phyloP scores from a whole-genome alignment of 2,329 filamentous ascomycete genomes.

The Colletotrichum abscissum region DNA sequence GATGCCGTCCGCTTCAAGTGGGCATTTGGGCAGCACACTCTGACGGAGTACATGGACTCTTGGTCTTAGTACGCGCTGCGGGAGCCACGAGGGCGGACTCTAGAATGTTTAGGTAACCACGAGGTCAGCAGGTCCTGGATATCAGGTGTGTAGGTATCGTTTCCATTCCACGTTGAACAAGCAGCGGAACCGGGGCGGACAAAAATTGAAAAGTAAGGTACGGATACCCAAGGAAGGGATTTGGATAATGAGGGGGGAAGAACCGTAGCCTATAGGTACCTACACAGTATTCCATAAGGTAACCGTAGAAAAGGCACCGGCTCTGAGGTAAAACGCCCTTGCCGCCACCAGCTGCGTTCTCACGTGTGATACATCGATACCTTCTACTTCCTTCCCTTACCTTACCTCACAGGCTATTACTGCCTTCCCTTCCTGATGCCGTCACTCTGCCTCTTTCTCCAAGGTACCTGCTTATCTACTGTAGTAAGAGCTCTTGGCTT shows the following conservation, averaged over 20 bases:
- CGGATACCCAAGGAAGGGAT: not conserved
- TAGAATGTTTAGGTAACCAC: not conserved
- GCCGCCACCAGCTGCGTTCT: not conserved
- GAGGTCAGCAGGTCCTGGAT: conserved; percentile 17
- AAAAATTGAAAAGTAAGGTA: not conserved
- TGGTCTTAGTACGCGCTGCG: not conserved
- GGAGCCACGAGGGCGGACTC: not conserved
- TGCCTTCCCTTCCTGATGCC: not conserved
- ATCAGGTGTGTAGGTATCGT: no score
- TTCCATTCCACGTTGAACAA: not conserved
- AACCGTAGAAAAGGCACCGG: not conserved
- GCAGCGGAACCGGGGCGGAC: not conserved
- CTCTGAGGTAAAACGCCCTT: conserved; percentile 16
- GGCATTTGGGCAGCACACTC: conserved; percentile 10
- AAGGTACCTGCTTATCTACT: no score
- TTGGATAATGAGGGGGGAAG: not conserved
- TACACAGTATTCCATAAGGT: no score
- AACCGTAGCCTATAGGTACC: not conserved
- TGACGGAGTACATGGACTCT: not conserved
- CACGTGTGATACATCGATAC: not conserved
- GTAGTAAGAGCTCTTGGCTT: not conserved
- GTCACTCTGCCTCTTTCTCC: conserved; percentile 5
- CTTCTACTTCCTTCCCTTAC: not conserved
- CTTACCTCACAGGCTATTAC: not conserved
- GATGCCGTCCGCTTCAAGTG: conserved; percentile 12